Percentiles rank a stretch among this genome's conserved stretches.
These are phyloP conservation scores for Acanthochlamys bracteata DNA, from an alignment of 106 monocot species.

Conservation along the genomic window DNA sequence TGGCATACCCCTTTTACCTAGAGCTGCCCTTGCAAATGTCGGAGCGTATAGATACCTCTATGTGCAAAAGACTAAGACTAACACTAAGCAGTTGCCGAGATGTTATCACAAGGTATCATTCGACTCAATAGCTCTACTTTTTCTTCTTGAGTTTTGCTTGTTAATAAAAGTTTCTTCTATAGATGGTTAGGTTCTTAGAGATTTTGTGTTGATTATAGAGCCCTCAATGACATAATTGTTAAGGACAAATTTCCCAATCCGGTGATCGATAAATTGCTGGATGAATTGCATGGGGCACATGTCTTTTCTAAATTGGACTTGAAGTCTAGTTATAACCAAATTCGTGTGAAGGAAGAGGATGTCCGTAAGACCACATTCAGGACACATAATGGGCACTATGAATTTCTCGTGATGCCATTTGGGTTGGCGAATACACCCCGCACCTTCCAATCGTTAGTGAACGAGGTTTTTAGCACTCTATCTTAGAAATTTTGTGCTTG, in stretches of 20 bases:
- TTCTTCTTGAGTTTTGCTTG: not conserved
- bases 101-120: not conserved
- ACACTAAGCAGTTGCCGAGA: not conserved
- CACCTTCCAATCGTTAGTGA: not conserved
- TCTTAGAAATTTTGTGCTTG: not conserved
- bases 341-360: not conserved
- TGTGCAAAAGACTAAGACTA: not conserved
- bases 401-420: constrained; percentile 3
- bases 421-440: not conserved
- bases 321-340: constrained; percentile 5
- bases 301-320: constrained; percentile 16
- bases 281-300: not conserved
- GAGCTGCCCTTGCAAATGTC: not conserved
- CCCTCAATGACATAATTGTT: not conserved
- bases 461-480: not conserved
- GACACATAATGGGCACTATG: not conserved
- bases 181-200: not conserved
- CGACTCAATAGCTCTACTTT: not conserved
- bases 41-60: not conserved
- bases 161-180: not conserved
- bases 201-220: not conserved
- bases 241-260: constrained; percentile 11
- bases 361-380: not conserved
- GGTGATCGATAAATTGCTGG: constrained; percentile 9
- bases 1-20: not conserved